Conservation (phyloP, 352 stramenopile species). For the Phytopythium aichiense region DNA sequence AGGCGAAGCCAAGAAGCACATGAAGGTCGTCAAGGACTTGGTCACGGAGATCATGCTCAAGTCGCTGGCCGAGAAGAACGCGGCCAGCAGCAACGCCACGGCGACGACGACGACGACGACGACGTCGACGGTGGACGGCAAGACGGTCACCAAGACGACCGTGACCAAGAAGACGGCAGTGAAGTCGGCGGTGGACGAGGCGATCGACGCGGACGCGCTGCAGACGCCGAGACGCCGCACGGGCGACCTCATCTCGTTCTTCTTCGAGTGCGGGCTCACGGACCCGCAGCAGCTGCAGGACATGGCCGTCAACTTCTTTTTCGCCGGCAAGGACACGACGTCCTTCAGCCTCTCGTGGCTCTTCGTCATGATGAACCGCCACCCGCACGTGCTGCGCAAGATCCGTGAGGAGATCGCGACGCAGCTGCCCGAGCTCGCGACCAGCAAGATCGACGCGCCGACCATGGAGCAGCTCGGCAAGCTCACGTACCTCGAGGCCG, state of each 20-base stretch:
- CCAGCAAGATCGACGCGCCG: constrained; percentile 18
- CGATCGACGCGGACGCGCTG: constrained; percentile 4
- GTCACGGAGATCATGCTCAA: constrained; percentile 28
- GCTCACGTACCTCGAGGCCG: constrained; percentile 56
- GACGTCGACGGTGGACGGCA: background rate
- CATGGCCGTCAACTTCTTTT: constrained; percentile 78
- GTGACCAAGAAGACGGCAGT: background rate
- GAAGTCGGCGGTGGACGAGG: background rate
- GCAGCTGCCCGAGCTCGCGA: constrained; percentile 24
- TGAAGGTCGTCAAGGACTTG: constrained; percentile 28
- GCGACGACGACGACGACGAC: constrained; percentile 3
- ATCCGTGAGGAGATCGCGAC: constrained; percentile 39
- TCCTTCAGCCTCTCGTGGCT: constrained; percentile 67
- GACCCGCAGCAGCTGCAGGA: constrained; percentile 46
- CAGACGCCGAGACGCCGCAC: background rate
- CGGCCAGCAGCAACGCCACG: background rate
- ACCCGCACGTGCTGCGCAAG: constrained; percentile 41
- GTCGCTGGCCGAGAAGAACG: constrained; percentile 21
- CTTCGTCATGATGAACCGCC: constrained; percentile 69
- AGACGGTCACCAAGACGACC: background rate
- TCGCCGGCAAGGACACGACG: constrained; percentile 71
- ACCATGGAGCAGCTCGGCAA: constrained; percentile 38
- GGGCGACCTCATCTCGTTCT: constrained; percentile 41
- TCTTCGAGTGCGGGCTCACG: constrained; percentile 23
- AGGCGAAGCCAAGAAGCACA: constrained; percentile 21